Evolutionary conservation across 352 stramenopile species (phyloP).

Genomic region (Pythium myriotylum): DNA sequence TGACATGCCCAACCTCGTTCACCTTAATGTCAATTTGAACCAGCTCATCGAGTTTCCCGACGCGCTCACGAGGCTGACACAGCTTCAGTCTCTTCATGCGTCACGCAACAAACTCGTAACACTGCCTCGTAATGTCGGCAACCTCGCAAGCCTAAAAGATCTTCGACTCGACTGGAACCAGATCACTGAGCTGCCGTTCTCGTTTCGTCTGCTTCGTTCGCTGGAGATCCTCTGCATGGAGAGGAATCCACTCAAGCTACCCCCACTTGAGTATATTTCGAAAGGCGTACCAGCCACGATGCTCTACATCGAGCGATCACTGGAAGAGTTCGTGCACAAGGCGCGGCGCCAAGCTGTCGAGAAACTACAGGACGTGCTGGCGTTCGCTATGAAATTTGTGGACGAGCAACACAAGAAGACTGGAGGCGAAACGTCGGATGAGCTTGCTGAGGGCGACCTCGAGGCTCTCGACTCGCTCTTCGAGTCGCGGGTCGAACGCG

Average conservation of each 20-base stretch:
- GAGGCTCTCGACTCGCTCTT: conserved; percentile 43
- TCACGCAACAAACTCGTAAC: conserved; percentile 48
- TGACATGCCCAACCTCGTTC: conserved; percentile 43
- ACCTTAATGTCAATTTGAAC: conserved; percentile 60
- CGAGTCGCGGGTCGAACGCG: conserved; percentile 46
- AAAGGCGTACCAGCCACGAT: conserved; percentile 51
- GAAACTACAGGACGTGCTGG: conserved; percentile 43
- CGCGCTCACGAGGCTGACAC: conserved; percentile 32
- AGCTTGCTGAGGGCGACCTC: conserved; percentile 26
- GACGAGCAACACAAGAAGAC: conserved; percentile 6
- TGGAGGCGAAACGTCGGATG: background rate
- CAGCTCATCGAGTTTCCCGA: conserved; percentile 48
- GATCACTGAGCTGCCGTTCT: conserved; percentile 66
- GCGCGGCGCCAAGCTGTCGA: conserved; percentile 50
- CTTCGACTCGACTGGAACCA: conserved; percentile 67
- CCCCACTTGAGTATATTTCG: conserved; percentile 50
- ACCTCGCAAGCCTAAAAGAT: conserved; percentile 47
- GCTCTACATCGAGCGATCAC: conserved; percentile 53
- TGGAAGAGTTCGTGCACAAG: conserved; percentile 51
- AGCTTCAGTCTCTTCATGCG: conserved; percentile 43
- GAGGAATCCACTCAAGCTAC: conserved; percentile 56
- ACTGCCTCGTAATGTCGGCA: conserved; percentile 53
- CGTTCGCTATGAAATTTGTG: conserved; percentile 33
- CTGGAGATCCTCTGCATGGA: conserved; percentile 56
- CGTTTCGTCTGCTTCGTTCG: conserved; percentile 42